phyloP scores from a whole-genome alignment of 192 early-diverging fungal genomes.

The Rhizophagus sp. region DNA sequence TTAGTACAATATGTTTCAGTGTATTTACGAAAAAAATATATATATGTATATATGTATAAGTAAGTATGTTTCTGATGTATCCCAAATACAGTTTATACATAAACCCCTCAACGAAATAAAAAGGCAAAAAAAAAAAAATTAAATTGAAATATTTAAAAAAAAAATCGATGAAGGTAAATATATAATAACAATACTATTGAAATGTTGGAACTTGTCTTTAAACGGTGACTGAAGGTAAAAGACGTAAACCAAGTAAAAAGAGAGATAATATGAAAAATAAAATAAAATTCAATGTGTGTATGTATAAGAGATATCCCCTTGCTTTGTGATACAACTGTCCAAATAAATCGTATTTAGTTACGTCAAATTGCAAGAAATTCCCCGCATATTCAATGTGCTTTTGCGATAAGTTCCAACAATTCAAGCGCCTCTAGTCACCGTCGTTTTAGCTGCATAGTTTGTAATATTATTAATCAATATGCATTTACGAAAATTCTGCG shows the following conservation, averaged over 20 bases:
- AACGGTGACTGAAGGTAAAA: neutral
- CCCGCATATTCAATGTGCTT: conserved; percentile 6
- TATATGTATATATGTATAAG: neutral
- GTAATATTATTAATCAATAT: neutral
- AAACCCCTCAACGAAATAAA: neutral
- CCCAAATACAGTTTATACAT: neutral
- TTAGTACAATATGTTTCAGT: neutral
- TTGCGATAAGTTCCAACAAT: conserved; percentile 25
- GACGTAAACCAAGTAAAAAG: no score
- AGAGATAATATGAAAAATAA: neutral
- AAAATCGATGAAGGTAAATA: neutral
- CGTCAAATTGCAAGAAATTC: neutral
- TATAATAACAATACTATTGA: neutral
- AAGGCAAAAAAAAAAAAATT: neutral
- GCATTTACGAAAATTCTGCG: neutral
- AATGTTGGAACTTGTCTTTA: neutral
- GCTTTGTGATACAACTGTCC: neutral
- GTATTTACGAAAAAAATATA: neutral
- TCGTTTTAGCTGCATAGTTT: conserved; percentile 16
- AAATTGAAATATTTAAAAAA: neutral
- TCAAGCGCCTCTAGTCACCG: conserved; percentile 31
- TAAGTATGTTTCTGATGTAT: neutral
- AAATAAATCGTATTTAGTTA: neutral
- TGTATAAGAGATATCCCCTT: neutral
- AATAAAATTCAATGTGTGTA: neutral